Evolutionary conservation across 1,284 basidiomycete species (phyloP).

Genomic region (Ganoderma meredithae): DNA sequence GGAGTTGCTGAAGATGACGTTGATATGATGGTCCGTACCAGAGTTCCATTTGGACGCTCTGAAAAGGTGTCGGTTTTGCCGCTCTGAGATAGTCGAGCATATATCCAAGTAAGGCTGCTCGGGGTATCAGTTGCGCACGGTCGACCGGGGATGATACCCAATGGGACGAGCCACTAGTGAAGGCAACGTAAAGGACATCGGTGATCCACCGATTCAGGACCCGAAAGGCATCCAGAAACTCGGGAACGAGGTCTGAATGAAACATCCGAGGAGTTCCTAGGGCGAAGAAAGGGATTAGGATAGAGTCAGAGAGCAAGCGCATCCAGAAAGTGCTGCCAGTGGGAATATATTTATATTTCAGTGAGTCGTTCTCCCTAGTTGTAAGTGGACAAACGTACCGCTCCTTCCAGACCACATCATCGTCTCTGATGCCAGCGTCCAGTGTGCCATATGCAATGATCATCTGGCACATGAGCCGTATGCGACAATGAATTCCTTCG

Average conservation of each 20-base stretch:
- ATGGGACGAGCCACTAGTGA: not conserved
- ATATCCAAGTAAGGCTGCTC: not conserved
- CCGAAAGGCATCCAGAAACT: not conserved
- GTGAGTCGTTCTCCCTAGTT: not conserved
- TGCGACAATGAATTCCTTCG: not conserved
- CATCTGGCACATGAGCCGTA: not conserved
- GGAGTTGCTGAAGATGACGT: not conserved
- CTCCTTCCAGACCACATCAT: not conserved
- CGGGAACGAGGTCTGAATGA: not conserved
- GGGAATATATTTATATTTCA: not conserved
- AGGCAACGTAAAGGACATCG: not conserved
- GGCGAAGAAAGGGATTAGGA: slow-evolving; percentile 1
- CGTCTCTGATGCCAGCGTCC: not conserved
- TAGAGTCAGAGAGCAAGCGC: not conserved
- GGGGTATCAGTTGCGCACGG: not conserved
- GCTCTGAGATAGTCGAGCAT: not conserved
- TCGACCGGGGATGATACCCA: not conserved
- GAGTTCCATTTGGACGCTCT: not conserved
- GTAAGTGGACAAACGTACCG: not conserved
- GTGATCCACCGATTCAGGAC: not conserved
- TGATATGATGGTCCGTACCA: not conserved
- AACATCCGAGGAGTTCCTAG: slow-evolving; percentile 8
- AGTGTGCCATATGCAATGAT: not conserved
- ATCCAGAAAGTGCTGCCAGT: not conserved
- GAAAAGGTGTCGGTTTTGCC: not conserved